Evolutionary conservation across 495 filamentous ascomycete genomes (phyloP), one percentile per base, ranked within the genome.

Genomic region (Penicillium arizonense): DNA sequence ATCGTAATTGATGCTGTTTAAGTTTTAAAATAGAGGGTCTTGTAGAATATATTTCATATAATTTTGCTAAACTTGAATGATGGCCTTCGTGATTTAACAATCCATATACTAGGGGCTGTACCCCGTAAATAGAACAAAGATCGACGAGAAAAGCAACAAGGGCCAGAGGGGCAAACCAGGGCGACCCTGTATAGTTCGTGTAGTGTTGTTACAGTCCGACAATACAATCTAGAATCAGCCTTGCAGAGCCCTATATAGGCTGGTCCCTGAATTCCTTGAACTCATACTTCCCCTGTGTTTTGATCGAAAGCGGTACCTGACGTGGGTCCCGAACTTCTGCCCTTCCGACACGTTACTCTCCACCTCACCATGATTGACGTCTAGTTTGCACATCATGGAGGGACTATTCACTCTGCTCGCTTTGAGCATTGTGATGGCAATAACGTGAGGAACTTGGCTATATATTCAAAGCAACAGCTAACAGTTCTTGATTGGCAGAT

Each of bases 371-470:
- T 68, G 62, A 63, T 63, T 38, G 58, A 62, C 26, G 30, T 16
- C 24, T 33, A 61, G 37, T 68, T 47, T 64, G 60, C 54, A 56
- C 49, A 70, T 46, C 61, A 79, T 90, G 82, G 89, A 90, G 69
- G 91, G 91, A 67, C 79, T 97, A 45, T 85, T 96, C 58, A 87
- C 91, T 64, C 75, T 97, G 76, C 82, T 97, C 73, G 81, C 80
- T 34, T 77, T 96, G 77, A 86, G 87, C 81, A 80, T 88, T 64
- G 86, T 96, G 60, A 98, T 98, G 94, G 91, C 91, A 58, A 75
- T 91, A 64, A 91, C 94, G 94, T 97, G 82, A 72, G 85, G 77
- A 23, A 41, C 35, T 21, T 41, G 20, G 8, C 42, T 30, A 28
- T 36, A 23, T 34, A 8, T 40, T 14, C 34, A 40, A 41, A 18